Evolutionary conservation across 352 stramenopile genomes (phyloP).

Genomic region (Globisporangium orthogonon): DNA sequence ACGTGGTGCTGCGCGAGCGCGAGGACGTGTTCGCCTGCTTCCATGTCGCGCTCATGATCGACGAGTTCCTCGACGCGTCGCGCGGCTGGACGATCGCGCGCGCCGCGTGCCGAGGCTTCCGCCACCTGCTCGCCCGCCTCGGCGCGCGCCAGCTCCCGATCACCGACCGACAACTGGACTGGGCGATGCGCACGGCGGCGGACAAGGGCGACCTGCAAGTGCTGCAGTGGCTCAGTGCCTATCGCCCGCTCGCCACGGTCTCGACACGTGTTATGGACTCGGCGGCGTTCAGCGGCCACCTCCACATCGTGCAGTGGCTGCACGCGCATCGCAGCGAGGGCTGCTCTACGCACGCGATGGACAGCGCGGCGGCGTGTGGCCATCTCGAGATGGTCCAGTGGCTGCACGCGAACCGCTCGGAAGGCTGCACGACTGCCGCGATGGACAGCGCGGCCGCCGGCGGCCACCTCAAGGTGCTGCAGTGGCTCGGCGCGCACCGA

Average conservation of each 20-base stretch:
- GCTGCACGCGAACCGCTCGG: constrained; percentile 52
- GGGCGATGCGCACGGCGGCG: constrained; percentile 57
- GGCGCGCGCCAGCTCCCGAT: constrained; percentile 28
- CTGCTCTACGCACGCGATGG: constrained; percentile 73
- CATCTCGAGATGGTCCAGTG: constrained; percentile 65
- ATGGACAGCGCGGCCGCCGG: constrained; percentile 69
- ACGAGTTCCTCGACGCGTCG: constrained; percentile 50
- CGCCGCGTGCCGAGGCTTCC: constrained; percentile 45
- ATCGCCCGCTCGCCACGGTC: constrained; percentile 43
- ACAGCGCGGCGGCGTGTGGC: constrained; percentile 65
- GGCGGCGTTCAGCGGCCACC: constrained; percentile 56
- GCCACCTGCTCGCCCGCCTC: constrained; percentile 45
- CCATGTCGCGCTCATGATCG: constrained; percentile 39
- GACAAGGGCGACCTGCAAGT: constrained; percentile 58
- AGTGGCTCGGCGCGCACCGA: constrained; percentile 56
- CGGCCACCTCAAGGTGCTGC: constrained; percentile 58
- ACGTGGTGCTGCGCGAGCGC: constrained; percentile 33
- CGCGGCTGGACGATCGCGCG: constrained; percentile 49
- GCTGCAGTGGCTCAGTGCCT: constrained; percentile 57
- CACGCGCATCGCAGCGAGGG: constrained; percentile 55
- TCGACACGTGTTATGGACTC: constrained; percentile 79
- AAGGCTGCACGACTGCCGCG: constrained; percentile 66
- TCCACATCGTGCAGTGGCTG: constrained; percentile 69
- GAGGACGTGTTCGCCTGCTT: constrained; percentile 40
- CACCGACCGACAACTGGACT: constrained; percentile 49